Conservation (phyloP, 2,329 filamentous ascomycete genomes). For the Sporothrix pallida region DNA sequence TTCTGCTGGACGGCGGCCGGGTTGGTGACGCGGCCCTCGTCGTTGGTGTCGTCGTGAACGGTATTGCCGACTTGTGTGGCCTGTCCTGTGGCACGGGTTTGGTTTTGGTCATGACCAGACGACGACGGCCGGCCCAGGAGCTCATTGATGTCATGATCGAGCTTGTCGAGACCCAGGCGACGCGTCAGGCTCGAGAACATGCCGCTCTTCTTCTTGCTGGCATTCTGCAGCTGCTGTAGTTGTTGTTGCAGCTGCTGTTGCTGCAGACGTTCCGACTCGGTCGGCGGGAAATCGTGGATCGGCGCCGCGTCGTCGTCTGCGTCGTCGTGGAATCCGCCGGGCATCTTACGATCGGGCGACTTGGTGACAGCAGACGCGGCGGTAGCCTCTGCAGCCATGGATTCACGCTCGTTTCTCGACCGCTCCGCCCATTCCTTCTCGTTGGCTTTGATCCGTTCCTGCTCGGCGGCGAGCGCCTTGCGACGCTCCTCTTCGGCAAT, state of each 20-base stretch:
- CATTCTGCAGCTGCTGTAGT: conserved; percentile 41
- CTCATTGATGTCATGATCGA: conserved; percentile 32
- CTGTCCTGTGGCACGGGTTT: background rate
- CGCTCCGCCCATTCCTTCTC: conserved; percentile 52
- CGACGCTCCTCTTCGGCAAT: conserved; percentile 84
- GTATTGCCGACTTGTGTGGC: background rate
- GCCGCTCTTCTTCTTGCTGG: conserved; percentile 44
- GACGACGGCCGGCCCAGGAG: background rate
- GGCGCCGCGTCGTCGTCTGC: conserved; percentile 63
- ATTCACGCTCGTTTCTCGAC: conserved; percentile 47
- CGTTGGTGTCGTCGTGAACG: conserved; percentile 38
- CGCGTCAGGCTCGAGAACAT: conserved; percentile 73
- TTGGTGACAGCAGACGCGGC: conserved; percentile 45
- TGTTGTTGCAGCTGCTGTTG: conserved; percentile 35
- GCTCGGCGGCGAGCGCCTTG: conserved; percentile 74
- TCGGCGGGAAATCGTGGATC: conserved; percentile 43
- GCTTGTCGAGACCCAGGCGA: conserved; percentile 69
- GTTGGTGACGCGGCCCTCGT: conserved; percentile 62
- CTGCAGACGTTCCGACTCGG: conserved; percentile 34
- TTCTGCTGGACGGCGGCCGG: conserved; percentile 70
- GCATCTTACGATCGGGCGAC: conserved; percentile 63
- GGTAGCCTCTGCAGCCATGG: background rate
- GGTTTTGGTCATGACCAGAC: background rate
- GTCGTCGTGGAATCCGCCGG: conserved; percentile 67
- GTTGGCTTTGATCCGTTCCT: conserved; percentile 39